Evolutionary conservation across 768 basidiomycete species (phyloP).

Genomic region (Boletus rufocinnamomeus): DNA sequence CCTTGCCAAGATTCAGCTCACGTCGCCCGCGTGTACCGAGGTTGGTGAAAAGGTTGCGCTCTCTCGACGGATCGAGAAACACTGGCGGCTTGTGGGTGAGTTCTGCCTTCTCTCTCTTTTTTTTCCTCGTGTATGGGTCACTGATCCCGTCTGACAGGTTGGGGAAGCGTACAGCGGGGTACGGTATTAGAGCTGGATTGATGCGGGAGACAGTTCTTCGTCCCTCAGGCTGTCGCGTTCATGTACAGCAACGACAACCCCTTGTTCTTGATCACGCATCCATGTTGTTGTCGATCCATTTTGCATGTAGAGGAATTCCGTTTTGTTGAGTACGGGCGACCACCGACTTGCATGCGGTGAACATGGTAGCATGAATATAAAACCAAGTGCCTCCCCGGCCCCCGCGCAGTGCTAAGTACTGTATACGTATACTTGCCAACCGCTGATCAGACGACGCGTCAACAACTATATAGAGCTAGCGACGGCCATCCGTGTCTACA

Average conservation of each 20-base stretch:
- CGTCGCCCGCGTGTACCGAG: constrained; percentile 94
- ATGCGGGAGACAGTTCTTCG: not conserved
- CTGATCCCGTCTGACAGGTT: constrained; percentile 39
- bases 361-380: too few relatives aligned
- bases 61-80: constrained; percentile 93
- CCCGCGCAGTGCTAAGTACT: too few relatives aligned
- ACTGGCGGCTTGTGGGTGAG: constrained; percentile 95
- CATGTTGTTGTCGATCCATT: not conserved
- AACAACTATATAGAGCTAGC: too few relatives aligned
- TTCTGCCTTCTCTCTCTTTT: constrained; percentile 14
- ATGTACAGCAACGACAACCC: not conserved
- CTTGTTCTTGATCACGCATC: not conserved
- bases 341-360: too few relatives aligned
- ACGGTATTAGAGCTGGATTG: constrained; percentile 80
- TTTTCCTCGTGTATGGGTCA: not conserved
- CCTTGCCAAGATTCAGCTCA: constrained; percentile 91
- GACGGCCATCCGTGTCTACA: too few relatives aligned
- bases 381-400: too few relatives aligned
- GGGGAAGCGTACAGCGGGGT: constrained; percentile 84
- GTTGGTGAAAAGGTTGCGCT: constrained; percentile 97
- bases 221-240: not conserved
- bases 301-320: not conserved
- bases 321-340: not conserved
- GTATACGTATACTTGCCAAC: too few relatives aligned
- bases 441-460: too few relatives aligned